phyloP scores from a whole-genome alignment of 2,329 filamentous ascomycete genomes.

The Reticulascus tulasneorum region DNA sequence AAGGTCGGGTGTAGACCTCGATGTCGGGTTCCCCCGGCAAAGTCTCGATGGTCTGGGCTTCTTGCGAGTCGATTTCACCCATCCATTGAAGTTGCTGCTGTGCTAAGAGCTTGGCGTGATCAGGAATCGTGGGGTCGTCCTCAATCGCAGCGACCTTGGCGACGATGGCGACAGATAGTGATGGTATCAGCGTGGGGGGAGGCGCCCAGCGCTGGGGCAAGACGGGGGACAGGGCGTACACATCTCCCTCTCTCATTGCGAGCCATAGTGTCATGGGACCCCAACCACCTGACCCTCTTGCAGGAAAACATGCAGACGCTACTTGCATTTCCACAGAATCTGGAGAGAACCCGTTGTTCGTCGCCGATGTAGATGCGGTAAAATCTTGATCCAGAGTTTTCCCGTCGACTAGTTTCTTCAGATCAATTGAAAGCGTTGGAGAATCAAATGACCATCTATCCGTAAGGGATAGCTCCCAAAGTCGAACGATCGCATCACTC shows the following conservation, averaged over 20 bases:
- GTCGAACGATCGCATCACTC: constrained; percentile 76
- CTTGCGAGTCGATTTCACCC: constrained; percentile 61
- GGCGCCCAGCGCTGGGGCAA: constrained; percentile 83
- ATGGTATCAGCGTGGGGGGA: constrained; percentile 71
- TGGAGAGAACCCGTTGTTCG: constrained; percentile 79
- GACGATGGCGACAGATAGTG: constrained; percentile 77
- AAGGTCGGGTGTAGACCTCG: constrained; percentile 55
- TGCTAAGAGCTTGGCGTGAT: constrained; percentile 51
- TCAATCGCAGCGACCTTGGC: constrained; percentile 64
- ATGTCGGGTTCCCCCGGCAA: constrained; percentile 42
- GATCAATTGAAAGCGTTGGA: constrained; percentile 77
- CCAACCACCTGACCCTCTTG: constrained; percentile 73
- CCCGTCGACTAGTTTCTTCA: constrained; percentile 85
- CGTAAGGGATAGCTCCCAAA: constrained; percentile 85
- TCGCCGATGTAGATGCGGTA: constrained; percentile 67
- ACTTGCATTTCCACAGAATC: constrained; percentile 93
- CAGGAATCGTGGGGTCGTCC: constrained; percentile 51
- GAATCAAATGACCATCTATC: constrained; percentile 85
- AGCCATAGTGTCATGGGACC: constrained; percentile 95
- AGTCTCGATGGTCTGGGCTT: constrained; percentile 52
- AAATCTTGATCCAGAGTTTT: constrained; percentile 80
- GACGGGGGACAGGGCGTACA: constrained; percentile 90
- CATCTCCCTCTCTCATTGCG: constrained; percentile 88
- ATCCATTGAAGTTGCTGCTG: constrained; percentile 67
- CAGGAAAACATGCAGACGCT: constrained; percentile 77